phyloP scores from a whole-genome alignment of 1,139 yeast species.

The Petasospora fabianii region DNA sequence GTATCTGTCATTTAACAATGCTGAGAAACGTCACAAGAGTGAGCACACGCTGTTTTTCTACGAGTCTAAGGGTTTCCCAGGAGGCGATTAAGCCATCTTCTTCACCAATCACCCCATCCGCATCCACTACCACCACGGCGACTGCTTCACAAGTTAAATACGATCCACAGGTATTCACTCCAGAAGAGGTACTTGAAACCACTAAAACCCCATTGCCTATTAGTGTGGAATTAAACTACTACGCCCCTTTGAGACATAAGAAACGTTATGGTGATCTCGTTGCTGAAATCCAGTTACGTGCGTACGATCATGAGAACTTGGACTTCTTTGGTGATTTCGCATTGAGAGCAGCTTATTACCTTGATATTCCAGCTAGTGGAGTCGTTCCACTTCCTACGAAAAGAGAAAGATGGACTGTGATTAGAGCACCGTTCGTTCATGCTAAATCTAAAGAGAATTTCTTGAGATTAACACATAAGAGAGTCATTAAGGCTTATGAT shows the following conservation, averaged over 20 bases:
- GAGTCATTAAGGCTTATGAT: slow-evolving; percentile 74
- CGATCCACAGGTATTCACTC: slow-evolving; percentile 26
- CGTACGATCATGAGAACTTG: slow-evolving; percentile 67
- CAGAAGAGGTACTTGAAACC: slow-evolving; percentile 22
- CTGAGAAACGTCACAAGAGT: slow-evolving; percentile 1
- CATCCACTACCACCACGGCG: slow-evolving; percentile 4
- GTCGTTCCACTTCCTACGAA: slow-evolving; percentile 65
- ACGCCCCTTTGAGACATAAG: slow-evolving; percentile 72
- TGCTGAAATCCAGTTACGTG: slow-evolving; percentile 67
- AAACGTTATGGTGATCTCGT: slow-evolving; percentile 67
- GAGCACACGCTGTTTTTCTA: slow-evolving; percentile 8
- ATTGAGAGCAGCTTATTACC: slow-evolving; percentile 81
- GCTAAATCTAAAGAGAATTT: slow-evolving; percentile 95
- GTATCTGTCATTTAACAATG: too few relatives aligned
- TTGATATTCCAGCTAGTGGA: slow-evolving; percentile 79
- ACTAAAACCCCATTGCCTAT: slow-evolving; percentile 65
- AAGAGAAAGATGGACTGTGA: slow-evolving; percentile 91
- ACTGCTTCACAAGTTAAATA: slow-evolving; percentile 16
- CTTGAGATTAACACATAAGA: slow-evolving; percentile 79
- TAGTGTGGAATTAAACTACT: slow-evolving; percentile 77
- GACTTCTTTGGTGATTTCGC: slow-evolving; percentile 84
- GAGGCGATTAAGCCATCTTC: slow-evolving; percentile 16
- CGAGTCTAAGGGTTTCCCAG: slow-evolving; percentile 13
- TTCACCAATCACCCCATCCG: slow-evolving; percentile 9
- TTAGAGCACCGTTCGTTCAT: slow-evolving; percentile 88